These are phyloP conservation scores for Lichtheimia ramosa DNA, from an alignment of 371 early-diverging fungal genomes.

Conservation along the genomic window DNA sequence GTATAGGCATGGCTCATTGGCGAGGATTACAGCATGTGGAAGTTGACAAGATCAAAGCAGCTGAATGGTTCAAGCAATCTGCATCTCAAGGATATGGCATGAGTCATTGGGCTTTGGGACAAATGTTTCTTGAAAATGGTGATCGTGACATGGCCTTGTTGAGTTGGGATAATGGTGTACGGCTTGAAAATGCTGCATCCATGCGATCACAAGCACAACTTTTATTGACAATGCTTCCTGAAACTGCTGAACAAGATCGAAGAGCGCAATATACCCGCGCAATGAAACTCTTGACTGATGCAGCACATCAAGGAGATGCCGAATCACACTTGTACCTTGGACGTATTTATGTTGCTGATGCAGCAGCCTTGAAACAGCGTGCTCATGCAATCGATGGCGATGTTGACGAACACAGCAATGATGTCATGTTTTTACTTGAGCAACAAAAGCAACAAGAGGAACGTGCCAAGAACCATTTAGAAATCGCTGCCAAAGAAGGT, in stretches of 20 bases:
- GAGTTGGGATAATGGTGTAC: slow-evolving; percentile 34
- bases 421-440: slow-evolving; percentile 1
- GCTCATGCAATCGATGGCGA: background rate
- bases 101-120: slow-evolving; percentile 38
- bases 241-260: slow-evolving; percentile 2
- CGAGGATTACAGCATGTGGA: slow-evolving; percentile 23
- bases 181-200: slow-evolving; percentile 28
- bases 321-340: slow-evolving; percentile 18
- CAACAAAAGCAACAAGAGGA: slow-evolving; percentile 35
- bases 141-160: slow-evolving; percentile 30
- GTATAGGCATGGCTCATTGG: slow-evolving; percentile 24
- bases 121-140: slow-evolving; percentile 30
- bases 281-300: slow-evolving; percentile 15
- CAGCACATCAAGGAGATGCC: slow-evolving; percentile 13
- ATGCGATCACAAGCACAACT: slow-evolving; percentile 22
- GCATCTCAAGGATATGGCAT: slow-evolving; percentile 29
- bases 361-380: background rate
- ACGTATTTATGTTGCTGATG: slow-evolving; percentile 15
- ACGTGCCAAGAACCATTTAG: slow-evolving; percentile 36
- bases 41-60: slow-evolving; percentile 22
- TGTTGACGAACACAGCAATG: slow-evolving; percentile 6
- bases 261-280: slow-evolving; percentile 4
- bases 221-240: slow-evolving; percentile 7
- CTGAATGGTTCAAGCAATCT: slow-evolving; percentile 33
- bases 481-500: slow-evolving; percentile 38